Conservation (phyloP, 257 asterid genomes). For the Euphrasia confusa region DNA sequence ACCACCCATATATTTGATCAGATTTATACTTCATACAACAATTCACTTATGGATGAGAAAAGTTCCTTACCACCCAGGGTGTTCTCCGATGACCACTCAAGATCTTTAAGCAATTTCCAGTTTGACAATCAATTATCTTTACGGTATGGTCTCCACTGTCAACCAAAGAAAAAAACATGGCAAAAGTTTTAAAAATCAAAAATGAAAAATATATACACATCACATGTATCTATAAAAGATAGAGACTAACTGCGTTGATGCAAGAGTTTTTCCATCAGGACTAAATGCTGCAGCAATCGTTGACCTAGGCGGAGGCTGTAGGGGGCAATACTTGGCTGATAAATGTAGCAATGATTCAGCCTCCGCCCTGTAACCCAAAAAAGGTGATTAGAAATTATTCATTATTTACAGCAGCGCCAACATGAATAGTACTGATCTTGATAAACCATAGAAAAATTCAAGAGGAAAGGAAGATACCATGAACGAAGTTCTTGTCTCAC, state of each 20-base stretch:
- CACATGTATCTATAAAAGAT: conserved; percentile 13
- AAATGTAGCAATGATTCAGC: conserved; percentile 77
- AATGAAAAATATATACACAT: background rate
- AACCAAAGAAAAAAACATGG: conserved; percentile 19
- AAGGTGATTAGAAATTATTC: conserved; percentile 12
- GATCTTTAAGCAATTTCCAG: conserved; percentile 91
- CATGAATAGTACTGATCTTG: background rate
- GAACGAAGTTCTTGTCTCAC: conserved; percentile 80
- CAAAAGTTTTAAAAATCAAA: background rate
- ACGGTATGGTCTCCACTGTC: conserved; percentile 97
- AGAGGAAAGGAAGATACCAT: conserved; percentile 44
- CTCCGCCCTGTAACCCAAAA: conserved; percentile 66
- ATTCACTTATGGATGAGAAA: conserved; percentile 20
- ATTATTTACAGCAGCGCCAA: background rate
- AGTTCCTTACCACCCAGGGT: conserved; percentile 95
- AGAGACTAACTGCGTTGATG: conserved; percentile 83
- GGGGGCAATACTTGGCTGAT: conserved; percentile 83
- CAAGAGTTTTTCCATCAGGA: conserved; percentile 92
- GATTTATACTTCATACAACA: conserved; percentile 9
- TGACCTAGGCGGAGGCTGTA: conserved; percentile 92
- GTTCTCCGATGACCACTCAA: conserved; percentile 98
- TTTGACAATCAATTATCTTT: conserved; percentile 84
- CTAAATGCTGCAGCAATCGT: conserved; percentile 98
- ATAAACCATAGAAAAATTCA: background rate
- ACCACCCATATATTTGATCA: background rate